Evolutionary conservation across 2,329 filamentous ascomycete genomes (phyloP), one percentile per base, ranked within the genome.

Genomic region (Thermothelomyces thermophilus): DNA sequence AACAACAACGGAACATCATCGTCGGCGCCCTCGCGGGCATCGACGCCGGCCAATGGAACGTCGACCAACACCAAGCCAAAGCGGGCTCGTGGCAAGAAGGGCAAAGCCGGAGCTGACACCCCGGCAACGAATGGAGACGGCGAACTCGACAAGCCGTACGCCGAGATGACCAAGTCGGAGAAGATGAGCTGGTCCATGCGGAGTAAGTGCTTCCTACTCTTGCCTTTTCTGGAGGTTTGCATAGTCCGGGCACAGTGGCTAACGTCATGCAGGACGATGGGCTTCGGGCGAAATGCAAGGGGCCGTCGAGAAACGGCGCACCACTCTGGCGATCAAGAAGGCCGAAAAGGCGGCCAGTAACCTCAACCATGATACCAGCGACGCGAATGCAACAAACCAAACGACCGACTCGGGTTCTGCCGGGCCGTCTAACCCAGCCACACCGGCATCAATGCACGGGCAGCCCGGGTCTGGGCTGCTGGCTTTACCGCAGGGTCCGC

Each of bases 171-270:
- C 41, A 82, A 82, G 67, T 80, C 76, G 26, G 78, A 82, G 66
- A 82, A 82, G 70, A 82, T 82, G 78, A 79, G 75, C n/a, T 73
- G 73, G 16, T 81, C 77, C 2, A 82, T 82, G 79, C 80, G 80
- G 68, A 76, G 79, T 81, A 69, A 67, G 73, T 64, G 33, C 6
- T n/a, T 35, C 16, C 14, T 16, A 11, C 2, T 34, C 31, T 13
- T 16, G 11, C n/a, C 4, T 34, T 34, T 34, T 5, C 13, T 31
- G 28, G 7, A 10, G 9, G 9, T 31, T 31, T 31, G 30, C 3
- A n/a, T n/a, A n/a, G 7, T n/a, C 1, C 1, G 40, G 10, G 16
- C 36, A 4, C 2, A 14, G 19, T 3, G n/a, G 41, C 53, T 58
- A 52, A 58, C 53, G 26, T 11, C 5, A n/a, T 3, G 33, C 50